Conservation (phyloP, 805 yeast species). For the Yarrowia sp. region DNA sequence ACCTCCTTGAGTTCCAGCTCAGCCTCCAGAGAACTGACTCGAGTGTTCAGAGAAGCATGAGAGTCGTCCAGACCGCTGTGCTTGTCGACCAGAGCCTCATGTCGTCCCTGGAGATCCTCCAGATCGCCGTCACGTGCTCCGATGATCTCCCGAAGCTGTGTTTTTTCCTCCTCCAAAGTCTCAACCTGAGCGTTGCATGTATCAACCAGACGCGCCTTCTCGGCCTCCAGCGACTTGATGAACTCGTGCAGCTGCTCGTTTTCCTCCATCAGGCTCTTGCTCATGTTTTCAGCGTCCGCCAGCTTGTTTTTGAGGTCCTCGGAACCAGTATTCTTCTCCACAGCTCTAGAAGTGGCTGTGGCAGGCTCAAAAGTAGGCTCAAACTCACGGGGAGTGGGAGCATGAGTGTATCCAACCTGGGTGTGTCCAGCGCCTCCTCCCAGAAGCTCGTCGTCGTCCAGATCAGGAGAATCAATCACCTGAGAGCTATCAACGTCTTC, state of each 20-base stretch:
- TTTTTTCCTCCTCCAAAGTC: slow-evolving; percentile 13
- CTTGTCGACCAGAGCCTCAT: slow-evolving; percentile 12
- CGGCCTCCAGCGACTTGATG: slow-evolving; percentile 31
- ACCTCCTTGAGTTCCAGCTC: slow-evolving; percentile 22
- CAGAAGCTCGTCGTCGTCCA: slow-evolving; percentile 19
- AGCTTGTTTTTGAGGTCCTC: slow-evolving; percentile 34
- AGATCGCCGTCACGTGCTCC: background rate
- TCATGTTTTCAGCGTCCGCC: slow-evolving; percentile 35
- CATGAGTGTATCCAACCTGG: slow-evolving; percentile 6
- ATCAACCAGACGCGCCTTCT: background rate
- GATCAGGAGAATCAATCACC: slow-evolving; percentile 12
- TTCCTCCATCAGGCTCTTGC: slow-evolving; percentile 34
- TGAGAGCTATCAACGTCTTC: background rate
- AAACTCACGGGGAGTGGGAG: slow-evolving; percentile 1
- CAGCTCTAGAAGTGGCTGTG: background rate
- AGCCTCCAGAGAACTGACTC: slow-evolving; percentile 15
- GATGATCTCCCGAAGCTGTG: slow-evolving; percentile 8
- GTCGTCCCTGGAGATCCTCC: background rate
- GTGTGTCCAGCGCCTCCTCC: background rate
- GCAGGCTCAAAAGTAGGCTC: background rate
- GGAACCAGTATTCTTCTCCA: background rate
- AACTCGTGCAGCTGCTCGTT: slow-evolving; percentile 37
- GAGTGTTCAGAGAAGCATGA: background rate
- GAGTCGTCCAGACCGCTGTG: background rate
- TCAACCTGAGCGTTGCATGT: slow-evolving; percentile 6